Evolutionary conservation across 129 eudicot species (phyloP).

Genomic region (Chrysanthemum lavandulifolium): DNA sequence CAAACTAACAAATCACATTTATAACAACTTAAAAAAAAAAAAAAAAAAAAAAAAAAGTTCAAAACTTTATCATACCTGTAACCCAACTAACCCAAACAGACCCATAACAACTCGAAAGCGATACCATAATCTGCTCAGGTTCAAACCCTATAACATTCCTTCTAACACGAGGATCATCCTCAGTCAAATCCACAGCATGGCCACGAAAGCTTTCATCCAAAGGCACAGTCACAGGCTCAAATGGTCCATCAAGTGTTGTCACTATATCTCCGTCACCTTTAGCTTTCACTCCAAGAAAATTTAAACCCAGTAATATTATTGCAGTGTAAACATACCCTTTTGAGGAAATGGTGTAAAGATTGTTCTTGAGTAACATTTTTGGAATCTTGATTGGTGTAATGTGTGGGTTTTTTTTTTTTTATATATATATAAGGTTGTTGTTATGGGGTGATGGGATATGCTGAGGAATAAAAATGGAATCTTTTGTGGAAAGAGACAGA

Average conservation of each 20-base stretch:
- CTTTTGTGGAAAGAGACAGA: slow-evolving; percentile 24
- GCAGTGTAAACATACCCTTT: slow-evolving; percentile 9
- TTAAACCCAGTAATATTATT: slow-evolving; percentile 25
- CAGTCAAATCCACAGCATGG: slow-evolving; percentile 79
- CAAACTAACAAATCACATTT: background rate
- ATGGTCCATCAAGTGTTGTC: slow-evolving; percentile 87
- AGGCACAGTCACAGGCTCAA: slow-evolving; percentile 72
- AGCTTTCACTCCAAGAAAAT: background rate
- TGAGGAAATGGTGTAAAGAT: background rate
- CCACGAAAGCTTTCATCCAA: slow-evolving; percentile 74
- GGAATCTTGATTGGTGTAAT: background rate
- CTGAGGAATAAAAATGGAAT: slow-evolving; percentile 30
- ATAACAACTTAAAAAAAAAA: too few species aligned
- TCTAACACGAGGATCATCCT: slow-evolving; percentile 62
- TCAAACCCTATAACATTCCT: slow-evolving; percentile 57
- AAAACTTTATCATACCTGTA: slow-evolving; percentile 49
- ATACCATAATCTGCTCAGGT: slow-evolving; percentile 83
- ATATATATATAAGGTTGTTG: background rate
- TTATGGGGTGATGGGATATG: slow-evolving; percentile 22
- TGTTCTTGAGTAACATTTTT: slow-evolving; percentile 14
- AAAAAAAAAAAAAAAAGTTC: background rate
- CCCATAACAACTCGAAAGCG: slow-evolving; percentile 65
- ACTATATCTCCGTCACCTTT: slow-evolving; percentile 42
- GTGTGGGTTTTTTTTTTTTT: background rate
- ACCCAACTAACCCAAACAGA: slow-evolving; percentile 96